phyloP scores from a whole-genome alignment of 163 green algal species.

The Scenedesmus sp. region DNA sequence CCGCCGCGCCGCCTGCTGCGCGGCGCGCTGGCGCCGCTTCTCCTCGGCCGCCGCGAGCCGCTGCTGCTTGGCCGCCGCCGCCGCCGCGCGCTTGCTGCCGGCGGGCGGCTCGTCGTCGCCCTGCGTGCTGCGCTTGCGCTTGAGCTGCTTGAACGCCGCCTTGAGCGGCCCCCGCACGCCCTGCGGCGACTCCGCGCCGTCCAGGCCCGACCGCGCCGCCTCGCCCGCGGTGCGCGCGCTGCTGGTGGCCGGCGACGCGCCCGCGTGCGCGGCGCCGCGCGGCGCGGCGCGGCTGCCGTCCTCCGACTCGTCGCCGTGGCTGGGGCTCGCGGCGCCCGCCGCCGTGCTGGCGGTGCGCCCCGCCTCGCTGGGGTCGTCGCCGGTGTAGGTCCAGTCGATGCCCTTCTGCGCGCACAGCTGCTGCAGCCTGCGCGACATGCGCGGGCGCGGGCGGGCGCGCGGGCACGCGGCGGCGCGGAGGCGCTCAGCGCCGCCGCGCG shows the following conservation, averaged over 20 bases:
- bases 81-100: not conserved
- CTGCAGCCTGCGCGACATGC: constrained; percentile 46
- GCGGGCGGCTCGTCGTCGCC: not conserved
- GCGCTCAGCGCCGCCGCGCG: too few species aligned
- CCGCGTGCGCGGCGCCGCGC: constrained; percentile 4
- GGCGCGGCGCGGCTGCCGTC: constrained; percentile 10
- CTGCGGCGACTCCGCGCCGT: not conserved
- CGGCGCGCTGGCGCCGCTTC: constrained; percentile 8
- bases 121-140: constrained; percentile 14
- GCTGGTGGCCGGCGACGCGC: constrained; percentile 41
- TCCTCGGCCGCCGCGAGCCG: constrained; percentile 18
- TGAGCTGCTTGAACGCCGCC: constrained; percentile 53
- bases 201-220: not conserved
- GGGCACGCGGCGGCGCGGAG: too few species aligned
- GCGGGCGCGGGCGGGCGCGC: too few species aligned
- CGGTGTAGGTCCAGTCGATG: constrained; percentile 47
- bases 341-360: constrained; percentile 25
- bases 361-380: not conserved
- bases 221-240: constrained; percentile 5
- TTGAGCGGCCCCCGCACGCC: constrained; percentile 55
- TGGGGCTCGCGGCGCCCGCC: constrained; percentile 10
- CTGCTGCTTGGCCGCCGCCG: constrained; percentile 17
- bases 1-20: not conserved
- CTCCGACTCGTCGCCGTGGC: constrained; percentile 39
- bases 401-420: constrained; percentile 53